phyloP scores from a whole-genome alignment of 768 basidiomycete species.

The Trametes meyenii region DNA sequence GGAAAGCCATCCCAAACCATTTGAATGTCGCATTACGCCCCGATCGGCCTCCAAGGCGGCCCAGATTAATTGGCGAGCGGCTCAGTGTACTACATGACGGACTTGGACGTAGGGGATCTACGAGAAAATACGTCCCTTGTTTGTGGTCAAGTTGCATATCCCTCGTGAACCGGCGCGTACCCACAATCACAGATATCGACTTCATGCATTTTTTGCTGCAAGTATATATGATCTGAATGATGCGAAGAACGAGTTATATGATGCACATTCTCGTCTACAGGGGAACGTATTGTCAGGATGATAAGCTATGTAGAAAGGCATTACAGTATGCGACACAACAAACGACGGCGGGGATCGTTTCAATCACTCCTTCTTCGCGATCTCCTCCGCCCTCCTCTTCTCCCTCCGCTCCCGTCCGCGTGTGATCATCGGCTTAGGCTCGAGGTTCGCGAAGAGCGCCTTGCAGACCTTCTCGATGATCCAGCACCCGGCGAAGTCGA shows the following conservation, averaged over 20 bases:
- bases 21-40: not conserved
- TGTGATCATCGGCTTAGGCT: conserved; percentile 84
- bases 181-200: no score
- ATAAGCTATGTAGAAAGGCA: conserved; percentile 8
- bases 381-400: conserved; percentile 21
- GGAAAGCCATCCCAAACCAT: not conserved
- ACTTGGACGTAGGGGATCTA: no score
- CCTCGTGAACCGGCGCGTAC: no score
- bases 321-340: conserved; percentile 7
- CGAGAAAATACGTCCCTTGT: no score
- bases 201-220: no score
- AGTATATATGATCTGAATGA: no score
- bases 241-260: no score
- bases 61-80: not conserved
- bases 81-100: not conserved
- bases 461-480: conserved; percentile 83
- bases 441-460: conserved; percentile 81
- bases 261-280: conserved; percentile 8
- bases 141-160: no score
- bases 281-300: conserved; percentile 3
- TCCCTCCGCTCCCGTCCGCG: conserved; percentile 82
- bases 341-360: not conserved
- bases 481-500: conserved; percentile 91
- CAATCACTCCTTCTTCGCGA: conserved; percentile 12
- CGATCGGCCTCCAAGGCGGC: not conserved